Evolutionary conservation across 805 yeast genomes (phyloP).

Genomic region (Zygosaccharomyces bisporus): DNA sequence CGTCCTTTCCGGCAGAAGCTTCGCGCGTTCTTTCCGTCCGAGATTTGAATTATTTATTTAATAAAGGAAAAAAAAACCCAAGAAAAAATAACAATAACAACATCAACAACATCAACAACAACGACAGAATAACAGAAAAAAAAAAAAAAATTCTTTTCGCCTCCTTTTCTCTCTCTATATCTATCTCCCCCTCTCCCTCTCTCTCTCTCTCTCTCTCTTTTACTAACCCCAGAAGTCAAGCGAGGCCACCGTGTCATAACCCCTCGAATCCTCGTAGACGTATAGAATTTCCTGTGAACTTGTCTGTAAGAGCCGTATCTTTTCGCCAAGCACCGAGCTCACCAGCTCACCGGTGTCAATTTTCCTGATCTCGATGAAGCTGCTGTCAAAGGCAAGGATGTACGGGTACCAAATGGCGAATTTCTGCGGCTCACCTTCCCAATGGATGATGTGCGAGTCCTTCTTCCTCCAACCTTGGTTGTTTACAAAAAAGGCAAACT

Average conservation of each 20-base stretch:
- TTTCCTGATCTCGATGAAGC: slow-evolving; percentile 87
- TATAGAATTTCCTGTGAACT: slow-evolving; percentile 91
- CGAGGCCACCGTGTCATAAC: slow-evolving; percentile 88
- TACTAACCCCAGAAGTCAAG: slow-evolving; percentile 76
- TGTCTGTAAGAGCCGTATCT: slow-evolving; percentile 82
- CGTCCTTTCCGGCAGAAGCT: not conserved
- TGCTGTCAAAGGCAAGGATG: slow-evolving; percentile 82
- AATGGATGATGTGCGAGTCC: slow-evolving; percentile 87
- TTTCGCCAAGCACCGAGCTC: slow-evolving; percentile 88
- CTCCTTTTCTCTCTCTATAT: too few relatives aligned
- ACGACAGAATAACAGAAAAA: not conserved
- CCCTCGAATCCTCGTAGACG: slow-evolving; percentile 86
- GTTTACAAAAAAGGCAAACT: slow-evolving; percentile 91
- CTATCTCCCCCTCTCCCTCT: too few relatives aligned
- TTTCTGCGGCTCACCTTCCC: slow-evolving; percentile 95
- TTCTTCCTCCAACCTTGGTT: slow-evolving; percentile 95
- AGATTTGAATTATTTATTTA: not conserved
- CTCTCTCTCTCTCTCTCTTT: too few relatives aligned
- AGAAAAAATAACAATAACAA: too few relatives aligned
- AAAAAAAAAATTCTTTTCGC: not conserved
- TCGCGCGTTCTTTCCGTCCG: not conserved
- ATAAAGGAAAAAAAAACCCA: not conserved
- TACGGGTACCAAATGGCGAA: slow-evolving; percentile 95
- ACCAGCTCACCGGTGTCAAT: slow-evolving; percentile 83
- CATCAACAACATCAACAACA: not conserved